Percentiles rank a stretch among this genome's conserved stretches.
Conservation (phyloP, 2,329 filamentous ascomycete species). For the Dothistroma septosporum region DNA sequence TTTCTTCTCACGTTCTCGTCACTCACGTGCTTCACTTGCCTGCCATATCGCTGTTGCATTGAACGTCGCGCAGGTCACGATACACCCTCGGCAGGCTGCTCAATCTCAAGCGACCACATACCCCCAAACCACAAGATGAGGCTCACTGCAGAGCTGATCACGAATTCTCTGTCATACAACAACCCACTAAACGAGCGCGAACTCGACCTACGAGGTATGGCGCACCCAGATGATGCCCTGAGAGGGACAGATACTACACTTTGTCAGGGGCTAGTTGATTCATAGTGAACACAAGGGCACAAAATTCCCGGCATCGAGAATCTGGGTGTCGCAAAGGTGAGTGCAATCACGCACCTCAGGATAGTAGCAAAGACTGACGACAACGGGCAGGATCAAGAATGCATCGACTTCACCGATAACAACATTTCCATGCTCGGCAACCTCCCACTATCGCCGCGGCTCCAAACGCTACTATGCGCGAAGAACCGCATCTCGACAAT, state of each 20-base stretch:
- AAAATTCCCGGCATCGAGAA: constrained; percentile 98
- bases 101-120: not conserved
- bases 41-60: not conserved
- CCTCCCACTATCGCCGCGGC: constrained; percentile 84
- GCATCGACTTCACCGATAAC: constrained; percentile 98
- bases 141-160: constrained; percentile 91
- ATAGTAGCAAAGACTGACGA: not conserved
- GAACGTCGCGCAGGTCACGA: not conserved
- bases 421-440: constrained; percentile 86
- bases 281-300: constrained; percentile 66
- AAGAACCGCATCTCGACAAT: constrained; percentile 83
- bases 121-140: constrained; percentile 61
- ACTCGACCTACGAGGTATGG: constrained; percentile 97
- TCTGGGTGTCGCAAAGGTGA: constrained; percentile 76
- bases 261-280: constrained; percentile 40
- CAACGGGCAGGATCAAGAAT: constrained; percentile 65
- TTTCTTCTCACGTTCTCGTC: not conserved
- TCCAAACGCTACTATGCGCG: constrained; percentile 82
- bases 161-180: constrained; percentile 92
- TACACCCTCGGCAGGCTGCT: not conserved
- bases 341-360: constrained; percentile 46
- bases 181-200: constrained; percentile 98
- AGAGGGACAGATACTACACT: constrained; percentile 98
- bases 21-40: constrained; percentile 6
- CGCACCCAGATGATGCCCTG: constrained; percentile 49